Conservation (phyloP, 129 eudicot genomes). For the Ambrosia artemisiifolia region DNA sequence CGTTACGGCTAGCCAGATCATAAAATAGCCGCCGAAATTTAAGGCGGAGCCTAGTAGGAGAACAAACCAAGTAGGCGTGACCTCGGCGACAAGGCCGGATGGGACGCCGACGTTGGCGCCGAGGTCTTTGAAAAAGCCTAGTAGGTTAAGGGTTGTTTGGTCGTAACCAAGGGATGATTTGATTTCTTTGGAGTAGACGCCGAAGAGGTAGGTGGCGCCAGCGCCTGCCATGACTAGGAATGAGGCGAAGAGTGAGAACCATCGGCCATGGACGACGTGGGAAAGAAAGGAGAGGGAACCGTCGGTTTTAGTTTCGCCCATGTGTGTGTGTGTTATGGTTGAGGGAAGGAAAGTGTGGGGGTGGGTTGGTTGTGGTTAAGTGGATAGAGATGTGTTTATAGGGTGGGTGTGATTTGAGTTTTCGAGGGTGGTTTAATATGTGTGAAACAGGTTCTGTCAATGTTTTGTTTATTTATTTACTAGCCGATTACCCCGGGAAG, state of each 20-base stretch:
- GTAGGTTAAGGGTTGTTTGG: slow-evolving; percentile 56
- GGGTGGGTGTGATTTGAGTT: neutral
- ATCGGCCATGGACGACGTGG: slow-evolving; percentile 33
- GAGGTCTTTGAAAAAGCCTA: slow-evolving; percentile 57
- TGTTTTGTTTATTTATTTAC: too few relatives aligned
- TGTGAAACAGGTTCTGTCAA: neutral
- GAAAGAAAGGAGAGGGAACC: slow-evolving; percentile 1
- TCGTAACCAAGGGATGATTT: slow-evolving; percentile 56
- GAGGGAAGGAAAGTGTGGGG: slow-evolving; percentile 13
- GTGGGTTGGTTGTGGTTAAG: neutral
- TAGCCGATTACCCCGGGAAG: too few relatives aligned
- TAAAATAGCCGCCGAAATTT: slow-evolving; percentile 57
- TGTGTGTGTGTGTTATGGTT: slow-evolving; percentile 24
- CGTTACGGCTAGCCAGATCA: slow-evolving; percentile 57
- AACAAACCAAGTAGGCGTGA: slow-evolving; percentile 58
- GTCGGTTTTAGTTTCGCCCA: slow-evolving; percentile 25
- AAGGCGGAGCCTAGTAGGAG: slow-evolving; percentile 41
- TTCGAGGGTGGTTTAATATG: neutral
- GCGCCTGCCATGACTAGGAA: slow-evolving; percentile 41
- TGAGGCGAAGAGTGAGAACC: slow-evolving; percentile 53
- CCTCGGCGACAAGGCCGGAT: slow-evolving; percentile 49
- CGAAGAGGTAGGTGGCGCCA: slow-evolving; percentile 55
- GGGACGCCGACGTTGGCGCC: slow-evolving; percentile 55
- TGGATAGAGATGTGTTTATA: slow-evolving; percentile 1
- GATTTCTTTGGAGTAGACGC: slow-evolving; percentile 49